These are phyloP conservation scores for Camelina sativa DNA, from an alignment of 345 rosid genomes.

Conservation along the genomic window DNA sequence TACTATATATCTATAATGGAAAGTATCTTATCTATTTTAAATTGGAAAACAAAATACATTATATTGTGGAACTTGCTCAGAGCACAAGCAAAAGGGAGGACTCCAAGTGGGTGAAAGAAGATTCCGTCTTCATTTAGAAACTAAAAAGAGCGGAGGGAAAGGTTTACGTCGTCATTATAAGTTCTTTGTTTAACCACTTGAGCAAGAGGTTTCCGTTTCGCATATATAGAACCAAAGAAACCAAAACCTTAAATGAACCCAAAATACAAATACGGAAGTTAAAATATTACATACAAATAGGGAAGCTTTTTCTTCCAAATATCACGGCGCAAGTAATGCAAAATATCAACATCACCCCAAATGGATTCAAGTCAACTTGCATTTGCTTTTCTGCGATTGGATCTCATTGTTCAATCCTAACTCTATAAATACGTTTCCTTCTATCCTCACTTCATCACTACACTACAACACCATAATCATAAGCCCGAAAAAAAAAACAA, in stretches of 20 bases:
- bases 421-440: conserved; percentile 36
- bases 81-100: conserved; percentile 17
- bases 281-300: not conserved
- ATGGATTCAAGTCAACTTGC: conserved; percentile 41
- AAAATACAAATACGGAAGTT: not conserved
- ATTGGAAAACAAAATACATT: conserved; percentile 12
- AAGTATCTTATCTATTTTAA: not conserved
- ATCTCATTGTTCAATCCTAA: conserved; percentile 24
- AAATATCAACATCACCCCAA: conserved; percentile 20
- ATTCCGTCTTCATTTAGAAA: not conserved
- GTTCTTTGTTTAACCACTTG: not conserved
- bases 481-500: conserved; percentile 1
- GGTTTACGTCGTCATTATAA: too few relatives aligned
- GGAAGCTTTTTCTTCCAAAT: conserved; percentile 23
- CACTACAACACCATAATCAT: conserved; percentile 28
- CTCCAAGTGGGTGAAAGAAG: conserved; percentile 28
- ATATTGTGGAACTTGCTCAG: conserved; percentile 31
- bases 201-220: not conserved
- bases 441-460: conserved; percentile 19
- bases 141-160: too few relatives aligned
- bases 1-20: not conserved
- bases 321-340: conserved; percentile 41
- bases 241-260: not conserved
- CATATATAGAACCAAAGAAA: not conserved
- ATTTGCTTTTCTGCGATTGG: conserved; percentile 28